A percentile compares a stretch with the other conserved stretches of the same genome.
Conservation (phyloP, 192 early-diverging fungal genomes). For the Chytriomyces confervae region DNA sequence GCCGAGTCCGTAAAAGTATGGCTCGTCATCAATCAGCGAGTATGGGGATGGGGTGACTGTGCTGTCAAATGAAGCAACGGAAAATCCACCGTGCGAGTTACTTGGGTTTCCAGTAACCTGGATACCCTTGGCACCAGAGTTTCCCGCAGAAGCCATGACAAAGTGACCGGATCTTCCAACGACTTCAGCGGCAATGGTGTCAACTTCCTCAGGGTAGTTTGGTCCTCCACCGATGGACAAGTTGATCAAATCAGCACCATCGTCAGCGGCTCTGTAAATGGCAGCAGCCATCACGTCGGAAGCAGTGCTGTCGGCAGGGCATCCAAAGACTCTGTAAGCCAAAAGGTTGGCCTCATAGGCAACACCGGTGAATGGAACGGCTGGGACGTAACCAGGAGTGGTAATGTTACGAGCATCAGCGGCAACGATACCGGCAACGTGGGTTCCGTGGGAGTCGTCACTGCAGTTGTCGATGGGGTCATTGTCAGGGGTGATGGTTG, state of each 20-base stretch:
- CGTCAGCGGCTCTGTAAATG: constrained; percentile 69
- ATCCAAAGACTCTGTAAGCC: constrained; percentile 74
- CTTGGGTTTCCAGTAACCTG: constrained; percentile 48
- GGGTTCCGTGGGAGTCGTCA: constrained; percentile 53
- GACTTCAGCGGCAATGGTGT: constrained; percentile 63
- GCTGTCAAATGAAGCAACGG: constrained; percentile 31
- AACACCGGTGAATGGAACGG: constrained; percentile 63
- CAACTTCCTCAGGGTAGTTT: constrained; percentile 64
- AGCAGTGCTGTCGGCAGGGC: constrained; percentile 55
- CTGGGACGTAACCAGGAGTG: not conserved
- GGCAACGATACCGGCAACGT: constrained; percentile 55
- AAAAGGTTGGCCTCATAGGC: constrained; percentile 83
- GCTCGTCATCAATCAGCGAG: not conserved
- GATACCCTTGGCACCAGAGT: constrained; percentile 69
- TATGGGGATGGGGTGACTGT: not conserved
- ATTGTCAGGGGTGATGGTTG: constrained; percentile 35
- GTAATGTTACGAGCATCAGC: constrained; percentile 42
- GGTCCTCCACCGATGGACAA: constrained; percentile 76
- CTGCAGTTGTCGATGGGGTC: constrained; percentile 57
- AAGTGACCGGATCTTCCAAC: constrained; percentile 49
- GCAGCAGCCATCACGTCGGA: constrained; percentile 79
- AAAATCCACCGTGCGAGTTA: constrained; percentile 27
- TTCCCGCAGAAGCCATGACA: constrained; percentile 73
- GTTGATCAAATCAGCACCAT: constrained; percentile 82
- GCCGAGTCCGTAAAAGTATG: not conserved